Conservation (phyloP, 108 stramenopile species). For the Mediolabrus comicus region DNA sequence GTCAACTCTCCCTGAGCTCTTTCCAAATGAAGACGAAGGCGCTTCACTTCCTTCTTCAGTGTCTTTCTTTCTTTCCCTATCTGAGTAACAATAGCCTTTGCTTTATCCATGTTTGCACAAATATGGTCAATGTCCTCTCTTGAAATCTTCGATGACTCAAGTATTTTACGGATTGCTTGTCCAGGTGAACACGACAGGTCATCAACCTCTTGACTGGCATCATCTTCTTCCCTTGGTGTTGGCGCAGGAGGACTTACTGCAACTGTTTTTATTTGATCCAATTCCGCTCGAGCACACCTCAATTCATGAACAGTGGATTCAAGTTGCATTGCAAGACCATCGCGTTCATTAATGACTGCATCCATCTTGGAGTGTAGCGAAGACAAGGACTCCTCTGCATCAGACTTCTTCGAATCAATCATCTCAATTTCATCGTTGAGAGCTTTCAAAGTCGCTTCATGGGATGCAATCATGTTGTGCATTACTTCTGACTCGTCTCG, state of each 20-base stretch:
- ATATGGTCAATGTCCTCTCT: not conserved
- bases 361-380: constrained; percentile 14
- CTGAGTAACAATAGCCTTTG: constrained; percentile 7
- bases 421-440: constrained; percentile 11
- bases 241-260: not conserved
- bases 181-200: not conserved
- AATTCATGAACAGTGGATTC: constrained; percentile 7
- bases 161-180: constrained; percentile 4
- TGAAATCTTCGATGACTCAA: constrained; percentile 4
- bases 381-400: constrained; percentile 9
- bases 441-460: constrained; percentile 6
- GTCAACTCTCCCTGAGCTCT: constrained; percentile 7
- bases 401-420: constrained; percentile 1
- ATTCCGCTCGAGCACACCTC: not conserved
- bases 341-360: constrained; percentile 9
- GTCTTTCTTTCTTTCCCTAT: constrained; percentile 14
- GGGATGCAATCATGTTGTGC: constrained; percentile 2
- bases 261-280: not conserved
- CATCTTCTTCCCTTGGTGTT: not conserved
- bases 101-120: constrained; percentile 9
- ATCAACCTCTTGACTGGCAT: not conserved
- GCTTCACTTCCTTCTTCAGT: constrained; percentile 28
- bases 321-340: constrained; percentile 11
- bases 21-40: constrained; percentile 15
- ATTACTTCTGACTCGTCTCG: constrained; percentile 5